Evolutionary conservation across 2,329 filamentous ascomycete genomes (phyloP), one percentile per base, ranked within the genome.

Genomic region (Rhynchosporium graminicola): DNA sequence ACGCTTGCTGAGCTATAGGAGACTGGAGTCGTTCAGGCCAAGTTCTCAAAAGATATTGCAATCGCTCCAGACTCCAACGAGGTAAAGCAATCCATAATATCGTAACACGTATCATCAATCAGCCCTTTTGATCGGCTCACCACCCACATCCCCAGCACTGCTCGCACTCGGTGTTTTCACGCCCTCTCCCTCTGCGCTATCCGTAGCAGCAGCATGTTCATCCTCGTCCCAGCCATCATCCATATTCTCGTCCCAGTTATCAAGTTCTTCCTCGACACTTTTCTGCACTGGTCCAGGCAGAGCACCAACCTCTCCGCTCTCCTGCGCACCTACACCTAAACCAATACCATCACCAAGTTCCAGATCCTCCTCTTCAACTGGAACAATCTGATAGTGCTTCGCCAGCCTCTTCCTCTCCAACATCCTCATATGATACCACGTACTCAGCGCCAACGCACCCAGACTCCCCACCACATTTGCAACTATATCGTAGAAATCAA

Each of bases 361-460:
- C 13, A 97, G 76, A 74, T 97, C 90, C 12, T 79, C 82, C 2
- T 82, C 83, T 13, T 81, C 82, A 33, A 85, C 86, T 0, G 89
- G 84, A 5, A 96, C 83, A 6, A 84, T 82, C 59, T 84, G 82
- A 72, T 96, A 96, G 57, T 85, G 84, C 72, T 90, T 90, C 60
- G 85, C 86, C 72, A 86, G 80, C 64, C 93, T 84, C 74, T 90
- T 91, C 65, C 95, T 84, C 76, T 98, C 94, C 45, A 98, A 80
- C 92, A 98, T 98, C 63, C 95, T 88, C 73, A 90, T 89, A 77
- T 99, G 95, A 75, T 99, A 99, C 90, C 91, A 94, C 62, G 87
- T 88, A 74, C 91, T 96, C 26, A 96, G 75, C 0, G 82, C 87
- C 26, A 97, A 74, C 0, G 85, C 92, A 0, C 81, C 79, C 13